Base-by-base conservation (phyloP, 768 basidiomycete species). In the Suillus brevipes region DNA sequence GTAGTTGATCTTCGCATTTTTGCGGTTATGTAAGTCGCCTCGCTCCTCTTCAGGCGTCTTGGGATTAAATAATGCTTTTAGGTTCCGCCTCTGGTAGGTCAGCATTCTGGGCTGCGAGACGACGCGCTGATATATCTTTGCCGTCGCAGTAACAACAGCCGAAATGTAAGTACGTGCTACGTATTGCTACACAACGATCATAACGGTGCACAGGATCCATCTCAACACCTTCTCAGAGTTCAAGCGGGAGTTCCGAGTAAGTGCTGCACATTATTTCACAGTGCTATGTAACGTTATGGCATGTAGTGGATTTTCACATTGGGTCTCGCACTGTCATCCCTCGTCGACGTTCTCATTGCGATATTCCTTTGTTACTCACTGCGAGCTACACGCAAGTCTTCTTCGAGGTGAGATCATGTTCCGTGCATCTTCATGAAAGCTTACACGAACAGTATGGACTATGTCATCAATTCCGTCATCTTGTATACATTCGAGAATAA, bases 401-500 rank as follows among this genome's bases (percentile, higher is more conserved):
- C 78, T 8, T 77, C 81, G 13, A 78, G 78, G 83, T 79, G 63
- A 59, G 66, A 65, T 34, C 8, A 18, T 0, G 37, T 9, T 50
- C 3, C 36, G 2, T 23, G 28, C 12, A 40, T 9, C 20, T 3
- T 10, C 28, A 38, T 20, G 14, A 42, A 1, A 7, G 37, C 45
- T 31, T 57, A 18, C 40, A 62, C 0, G 8, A 23, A 34, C 64
- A 85, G 84, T 61, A 66, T 86, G 69, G 82, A 85, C 64, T 79
- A 79, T 9, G 66, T 86, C 31, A 77, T 87, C 28, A 79, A 85
- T 63, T 70, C 75, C 0, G 75, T 85, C 55, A 82, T 85, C 47
- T 66, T 84, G 1, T 86, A 86, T 65, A 81, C 84, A 0, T 80
- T 86, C 52, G 85, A 87, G 68, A 85, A 80, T 42, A 85, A 85